These are phyloP conservation scores for Dactylellina parvicollis DNA, from an alignment of 2,329 filamentous ascomycete genomes.

Conservation along the genomic window DNA sequence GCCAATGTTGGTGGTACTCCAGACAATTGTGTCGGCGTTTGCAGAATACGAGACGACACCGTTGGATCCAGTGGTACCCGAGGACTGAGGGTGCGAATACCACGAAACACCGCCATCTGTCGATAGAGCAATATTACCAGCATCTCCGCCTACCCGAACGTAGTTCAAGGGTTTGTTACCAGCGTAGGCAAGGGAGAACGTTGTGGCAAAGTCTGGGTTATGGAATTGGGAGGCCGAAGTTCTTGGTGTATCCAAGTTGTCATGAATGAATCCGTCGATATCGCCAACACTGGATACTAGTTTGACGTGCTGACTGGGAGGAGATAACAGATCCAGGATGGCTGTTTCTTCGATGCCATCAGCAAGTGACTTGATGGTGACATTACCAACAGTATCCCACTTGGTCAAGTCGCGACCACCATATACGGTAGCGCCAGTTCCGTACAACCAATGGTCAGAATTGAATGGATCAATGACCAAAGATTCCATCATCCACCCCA, in stretches of 20 bases:
- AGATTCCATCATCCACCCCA: slow-evolving; percentile 72
- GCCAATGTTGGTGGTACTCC: slow-evolving; percentile 55
- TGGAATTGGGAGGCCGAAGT: slow-evolving; percentile 63
- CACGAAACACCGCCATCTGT: slow-evolving; percentile 67
- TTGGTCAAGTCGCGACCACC: slow-evolving; percentile 68
- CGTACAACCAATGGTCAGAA: slow-evolving; percentile 71
- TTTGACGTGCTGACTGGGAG: slow-evolving; percentile 62
- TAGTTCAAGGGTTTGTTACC: slow-evolving; percentile 61
- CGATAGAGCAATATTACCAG: slow-evolving; percentile 65
- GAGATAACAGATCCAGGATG: slow-evolving; percentile 65
- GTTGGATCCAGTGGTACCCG: slow-evolving; percentile 63
- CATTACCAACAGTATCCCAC: slow-evolving; percentile 66
- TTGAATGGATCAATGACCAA: slow-evolving; percentile 70
- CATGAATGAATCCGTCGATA: slow-evolving; percentile 65
- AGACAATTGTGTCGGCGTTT: slow-evolving; percentile 63
- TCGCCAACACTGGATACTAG: slow-evolving; percentile 67
- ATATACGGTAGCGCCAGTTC: slow-evolving; percentile 68
- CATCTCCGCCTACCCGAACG: slow-evolving; percentile 64
- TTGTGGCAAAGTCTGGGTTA: slow-evolving; percentile 65
- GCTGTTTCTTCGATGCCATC: slow-evolving; percentile 69
- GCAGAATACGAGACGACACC: slow-evolving; percentile 67
- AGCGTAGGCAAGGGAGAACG: slow-evolving; percentile 63
- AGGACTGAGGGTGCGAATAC: slow-evolving; percentile 63
- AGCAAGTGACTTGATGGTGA: slow-evolving; percentile 66
- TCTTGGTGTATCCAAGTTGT: slow-evolving; percentile 63